Percentiles rank a stretch among this genome's conserved stretches.
Evolutionary conservation across 2,329 filamentous ascomycete genomes (phyloP).

Genomic region (Exophiala sp.): DNA sequence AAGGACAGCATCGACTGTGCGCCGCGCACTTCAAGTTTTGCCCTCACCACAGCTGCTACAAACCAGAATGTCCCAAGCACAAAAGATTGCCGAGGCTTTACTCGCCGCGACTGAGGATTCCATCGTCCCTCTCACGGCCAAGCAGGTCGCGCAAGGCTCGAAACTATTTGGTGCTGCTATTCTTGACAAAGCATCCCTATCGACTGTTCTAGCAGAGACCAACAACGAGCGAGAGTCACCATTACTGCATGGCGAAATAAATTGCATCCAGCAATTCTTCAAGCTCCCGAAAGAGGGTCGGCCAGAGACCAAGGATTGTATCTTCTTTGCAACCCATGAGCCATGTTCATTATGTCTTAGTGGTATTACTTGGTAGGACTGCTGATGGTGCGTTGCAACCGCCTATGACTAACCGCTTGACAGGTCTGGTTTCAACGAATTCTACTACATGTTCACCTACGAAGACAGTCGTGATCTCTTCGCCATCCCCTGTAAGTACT

Average conservation of each 20-base stretch:
- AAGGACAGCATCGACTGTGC: too few relatives aligned
- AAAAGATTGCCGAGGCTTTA: constrained; percentile 15
- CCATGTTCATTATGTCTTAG: constrained; percentile 58
- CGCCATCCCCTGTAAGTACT: constrained; percentile 46
- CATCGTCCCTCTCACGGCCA: constrained; percentile 52
- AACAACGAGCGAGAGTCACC: constrained; percentile 57
- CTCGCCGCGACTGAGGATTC: constrained; percentile 35
- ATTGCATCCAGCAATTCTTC: constrained; percentile 60
- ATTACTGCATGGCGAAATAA: constrained; percentile 58
- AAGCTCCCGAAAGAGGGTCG: constrained; percentile 37
- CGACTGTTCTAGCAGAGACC: constrained; percentile 49
- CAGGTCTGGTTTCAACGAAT: constrained; percentile 50
- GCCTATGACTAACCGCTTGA: too few relatives aligned
- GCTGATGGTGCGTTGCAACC: too few relatives aligned
- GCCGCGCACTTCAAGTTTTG: too few relatives aligned
- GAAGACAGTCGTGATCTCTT: constrained; percentile 58
- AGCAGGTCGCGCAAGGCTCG: constrained; percentile 51
- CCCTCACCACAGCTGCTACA: too few relatives aligned
- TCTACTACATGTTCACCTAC: constrained; percentile 60
- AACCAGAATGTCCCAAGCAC: constrained; percentile 9
- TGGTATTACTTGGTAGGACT: constrained; percentile 51
- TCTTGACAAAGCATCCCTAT: constrained; percentile 42
- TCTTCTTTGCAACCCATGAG: constrained; percentile 60
- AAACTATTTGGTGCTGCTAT: constrained; percentile 59
- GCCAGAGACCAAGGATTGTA: constrained; percentile 46